phyloP scores from a whole-genome alignment of 2,329 filamentous ascomycete species.

The Dothistroma pini region DNA sequence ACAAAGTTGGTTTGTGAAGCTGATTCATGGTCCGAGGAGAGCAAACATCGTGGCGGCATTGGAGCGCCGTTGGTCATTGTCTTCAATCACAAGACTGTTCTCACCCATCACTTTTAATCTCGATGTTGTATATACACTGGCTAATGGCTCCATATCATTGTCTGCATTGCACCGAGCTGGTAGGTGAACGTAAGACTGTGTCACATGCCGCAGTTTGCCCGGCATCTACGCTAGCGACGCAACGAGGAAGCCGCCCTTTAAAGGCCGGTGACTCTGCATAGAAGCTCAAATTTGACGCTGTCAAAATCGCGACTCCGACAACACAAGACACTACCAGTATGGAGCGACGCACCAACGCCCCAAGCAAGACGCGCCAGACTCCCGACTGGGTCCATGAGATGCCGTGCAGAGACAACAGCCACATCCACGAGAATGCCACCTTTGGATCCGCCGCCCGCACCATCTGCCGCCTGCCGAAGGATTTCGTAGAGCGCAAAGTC shows the following conservation, averaged over 20 bases:
- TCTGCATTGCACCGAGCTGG: too few species aligned
- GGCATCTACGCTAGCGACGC: background rate
- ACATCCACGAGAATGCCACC: background rate
- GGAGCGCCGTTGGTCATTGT: background rate
- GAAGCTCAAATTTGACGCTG: background rate
- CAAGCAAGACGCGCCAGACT: background rate
- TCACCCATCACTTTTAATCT: too few species aligned
- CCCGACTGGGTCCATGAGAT: background rate
- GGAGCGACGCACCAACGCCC: background rate
- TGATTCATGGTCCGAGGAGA: too few species aligned
- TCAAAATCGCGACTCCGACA: too few species aligned
- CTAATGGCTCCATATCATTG: too few species aligned
- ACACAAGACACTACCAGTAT: background rate
- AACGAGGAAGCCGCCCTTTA: background rate
- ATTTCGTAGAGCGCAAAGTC: background rate
- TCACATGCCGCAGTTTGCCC: background rate
- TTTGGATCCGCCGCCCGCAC: background rate
- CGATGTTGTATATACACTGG: too few species aligned
- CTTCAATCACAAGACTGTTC: too few species aligned
- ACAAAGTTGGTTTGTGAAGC: too few species aligned
- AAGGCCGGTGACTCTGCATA: background rate
- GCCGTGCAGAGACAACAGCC: background rate
- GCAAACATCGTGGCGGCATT: too few species aligned
- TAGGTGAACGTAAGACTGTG: background rate
- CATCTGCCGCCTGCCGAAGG: background rate